Conservation (phyloP, 2,329 filamentous ascomycete genomes). For the Grosmannia penicillata region DNA sequence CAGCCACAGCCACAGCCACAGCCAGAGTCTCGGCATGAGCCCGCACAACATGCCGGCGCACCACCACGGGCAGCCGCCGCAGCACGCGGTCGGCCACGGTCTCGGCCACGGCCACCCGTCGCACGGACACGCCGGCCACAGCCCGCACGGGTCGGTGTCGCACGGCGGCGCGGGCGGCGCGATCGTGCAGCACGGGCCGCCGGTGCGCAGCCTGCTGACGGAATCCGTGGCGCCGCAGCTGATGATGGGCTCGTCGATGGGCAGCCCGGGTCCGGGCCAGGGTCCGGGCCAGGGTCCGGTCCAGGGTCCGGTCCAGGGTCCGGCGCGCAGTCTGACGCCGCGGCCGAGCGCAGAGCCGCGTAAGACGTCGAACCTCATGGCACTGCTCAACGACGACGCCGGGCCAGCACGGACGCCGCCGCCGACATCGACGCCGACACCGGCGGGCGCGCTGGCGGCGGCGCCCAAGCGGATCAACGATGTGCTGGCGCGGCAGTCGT, state of each 20-base stretch:
- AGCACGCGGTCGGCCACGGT: not conserved
- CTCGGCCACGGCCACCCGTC: not conserved
- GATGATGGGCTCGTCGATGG: conserved; percentile 4
- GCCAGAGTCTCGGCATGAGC: not conserved
- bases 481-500: conserved; percentile 16
- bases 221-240: conserved; percentile 9
- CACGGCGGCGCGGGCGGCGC: no score
- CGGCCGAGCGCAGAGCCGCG: conserved; percentile 31
- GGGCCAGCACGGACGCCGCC: conserved; percentile 24
- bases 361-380: conserved; percentile 51
- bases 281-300: not conserved
- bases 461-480: conserved; percentile 35
- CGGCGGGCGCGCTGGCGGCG: no score
- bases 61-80: not conserved
- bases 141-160: no score
- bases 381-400: conserved; percentile 47
- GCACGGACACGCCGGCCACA: no score
- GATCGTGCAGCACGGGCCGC: conserved; percentile 5
- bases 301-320: no score
- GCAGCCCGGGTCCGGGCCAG: no score
- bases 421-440: no score
- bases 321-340: no score
- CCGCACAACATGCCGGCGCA: not conserved
- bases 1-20: not conserved
- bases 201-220: conserved; percentile 7